Evolutionary conservation across 108 stramenopile species (phyloP), one percentile per base, ranked within the genome.

Genomic region (Parmales sp.): DNA sequence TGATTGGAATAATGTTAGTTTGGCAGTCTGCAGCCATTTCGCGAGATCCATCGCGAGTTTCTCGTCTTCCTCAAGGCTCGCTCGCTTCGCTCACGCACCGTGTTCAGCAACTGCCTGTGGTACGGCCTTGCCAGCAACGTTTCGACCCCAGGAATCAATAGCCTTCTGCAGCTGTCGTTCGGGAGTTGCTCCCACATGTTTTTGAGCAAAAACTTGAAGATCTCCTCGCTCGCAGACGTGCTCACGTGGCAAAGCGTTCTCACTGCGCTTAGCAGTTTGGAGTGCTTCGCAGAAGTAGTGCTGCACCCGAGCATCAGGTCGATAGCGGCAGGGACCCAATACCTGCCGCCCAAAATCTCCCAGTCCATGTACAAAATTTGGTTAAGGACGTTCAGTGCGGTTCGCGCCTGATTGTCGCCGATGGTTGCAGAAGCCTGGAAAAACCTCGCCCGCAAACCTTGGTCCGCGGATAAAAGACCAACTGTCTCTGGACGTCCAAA

Each of bases 261-360:
- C 3, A 90, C 44, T 13, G 86, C 75, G 70, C n/a, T n/a, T n/a
- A n/a, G n/a, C n/a, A n/a, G n/a, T n/a, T n/a, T n/a, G n/a, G n/a
- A n/a, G n/a, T n/a, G n/a, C n/a, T n/a, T n/a, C n/a, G n/a, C n/a
- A n/a, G n/a, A n/a, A n/a, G n/a, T n/a, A n/a, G n/a, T n/a, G n/a
- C n/a, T n/a, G n/a, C n/a, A n/a, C 28, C 29, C 64, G 18, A 88
- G 70, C 13, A 92, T 39, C 18, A 80, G 36, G 39, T 92, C 91
- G 7, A 86, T 80, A 70, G 87, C 65, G 19, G 89, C 64, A 37
- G 80, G 73, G 11, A 80, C 75, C 86, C 88, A 88, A 45, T 82
- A 70, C 31, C 88, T 73, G 19, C 78, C 78, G 7, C 85, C 85
- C 8, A 88, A 45, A 13, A 78, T 83, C 67, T 90, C 85, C 41